A percentile compares a stretch with the other conserved stretches of the same genome.
These are phyloP conservation scores for Ophiostoma pallidulum DNA, from an alignment of 2,329 filamentous ascomycete genomes.

Conservation along the genomic window DNA sequence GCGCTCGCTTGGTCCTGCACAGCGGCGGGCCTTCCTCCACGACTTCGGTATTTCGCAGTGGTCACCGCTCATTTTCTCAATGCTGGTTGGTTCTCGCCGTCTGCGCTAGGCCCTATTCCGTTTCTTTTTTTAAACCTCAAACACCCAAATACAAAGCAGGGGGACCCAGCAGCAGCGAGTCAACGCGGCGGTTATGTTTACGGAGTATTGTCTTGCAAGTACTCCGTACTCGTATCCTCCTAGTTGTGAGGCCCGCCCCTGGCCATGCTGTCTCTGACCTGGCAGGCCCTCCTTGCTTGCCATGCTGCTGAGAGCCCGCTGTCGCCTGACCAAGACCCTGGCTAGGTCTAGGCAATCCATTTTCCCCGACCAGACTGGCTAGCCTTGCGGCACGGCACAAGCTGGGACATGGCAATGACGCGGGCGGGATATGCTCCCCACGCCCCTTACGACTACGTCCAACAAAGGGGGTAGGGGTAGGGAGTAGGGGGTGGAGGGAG, in stretches of 20 bases:
- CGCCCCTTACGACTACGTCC: no score
- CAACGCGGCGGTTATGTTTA: no score
- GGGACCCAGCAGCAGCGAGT: no score
- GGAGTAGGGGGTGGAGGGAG: no score
- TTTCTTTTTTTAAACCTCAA: neutral
- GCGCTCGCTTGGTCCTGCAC: no score
- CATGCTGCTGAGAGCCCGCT: neutral
- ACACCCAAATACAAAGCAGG: neutral
- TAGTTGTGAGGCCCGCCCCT: no score
- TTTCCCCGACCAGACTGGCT: constrained; percentile 1
- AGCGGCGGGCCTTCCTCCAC: neutral
- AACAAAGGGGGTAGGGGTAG: no score
- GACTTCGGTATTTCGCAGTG: neutral
- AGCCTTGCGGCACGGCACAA: constrained; percentile 8
- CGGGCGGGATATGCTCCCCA: no score
- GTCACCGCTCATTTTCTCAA: neutral
- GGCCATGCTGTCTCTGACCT: neutral
- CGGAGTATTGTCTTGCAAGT: no score
- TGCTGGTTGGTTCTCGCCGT: neutral
- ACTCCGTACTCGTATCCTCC: no score
- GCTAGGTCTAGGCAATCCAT: neutral
- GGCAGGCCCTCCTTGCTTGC: neutral
- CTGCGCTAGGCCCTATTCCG: neutral
- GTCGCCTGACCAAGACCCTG: neutral
- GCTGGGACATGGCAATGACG: no score